Evolutionary conservation across 2,329 filamentous ascomycete genomes (phyloP), one percentile per base, ranked within the genome.

Genomic region (Colletotrichum sp.): DNA sequence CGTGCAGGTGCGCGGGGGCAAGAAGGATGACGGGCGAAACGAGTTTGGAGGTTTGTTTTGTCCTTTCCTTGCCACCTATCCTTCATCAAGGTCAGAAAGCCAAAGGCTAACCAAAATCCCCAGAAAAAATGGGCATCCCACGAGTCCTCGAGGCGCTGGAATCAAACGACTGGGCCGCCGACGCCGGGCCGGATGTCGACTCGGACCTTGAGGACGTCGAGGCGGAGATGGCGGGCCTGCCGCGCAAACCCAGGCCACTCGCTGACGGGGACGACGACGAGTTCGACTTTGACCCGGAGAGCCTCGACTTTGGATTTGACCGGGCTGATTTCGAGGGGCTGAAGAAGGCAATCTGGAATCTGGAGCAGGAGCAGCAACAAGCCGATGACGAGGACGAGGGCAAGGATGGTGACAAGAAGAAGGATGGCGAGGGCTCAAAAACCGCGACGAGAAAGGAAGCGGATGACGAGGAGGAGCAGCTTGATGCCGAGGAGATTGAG

Each of bases 81-180:
- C 57, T 32, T 3, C n/a, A 55, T 55, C 52, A 55, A 7, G 21
- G n/a, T 26, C 18, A 28, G 28, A n/a, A 30, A 18, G n/a, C 57
- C 10, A 12, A n/a, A 18, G 18, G 21, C 81, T 84, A 34, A 83
- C 72, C 15, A 32, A 5, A 59, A 28, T 30, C 4, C 15, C 3
- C 75, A 91, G 92, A 93, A 82, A 90, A 89, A 75, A 89, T 87
- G 36, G 92, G 92, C 18, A 87, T 93, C 49, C 86, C 89, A 1
- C 87, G 93, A 12, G 87, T 91, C 4, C 86, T 87, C 10, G 92
- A 94, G 80, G 92, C 92, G 0, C 83, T 94, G 16, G 89, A 94
- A 80, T 87, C 92, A 18, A 94, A 93, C 80, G 92, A 93, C 82
- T 94, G 93, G 93, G 59, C 72, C 24, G 74, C 39, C 26, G 87